These are phyloP conservation scores for Orbilia javanica DNA, from an alignment of 2,329 filamentous ascomycete genomes.

Conservation along the genomic window DNA sequence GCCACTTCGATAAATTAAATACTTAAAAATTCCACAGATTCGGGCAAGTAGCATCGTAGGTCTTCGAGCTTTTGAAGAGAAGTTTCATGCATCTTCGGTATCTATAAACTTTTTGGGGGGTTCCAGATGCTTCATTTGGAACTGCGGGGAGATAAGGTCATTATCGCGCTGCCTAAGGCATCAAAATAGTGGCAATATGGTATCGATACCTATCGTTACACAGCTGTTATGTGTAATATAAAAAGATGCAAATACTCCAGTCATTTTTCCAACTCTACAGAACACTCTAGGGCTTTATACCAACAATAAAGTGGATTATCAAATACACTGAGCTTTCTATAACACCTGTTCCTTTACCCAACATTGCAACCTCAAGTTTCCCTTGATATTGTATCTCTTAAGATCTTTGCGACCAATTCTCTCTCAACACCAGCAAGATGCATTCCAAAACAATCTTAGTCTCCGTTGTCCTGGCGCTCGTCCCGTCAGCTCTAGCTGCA, in stretches of 20 bases:
- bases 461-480: slow-evolving; percentile 23
- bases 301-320: background rate
- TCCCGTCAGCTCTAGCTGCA: slow-evolving; percentile 31
- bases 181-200: background rate
- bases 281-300: background rate
- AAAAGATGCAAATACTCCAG: background rate
- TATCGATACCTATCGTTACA: background rate
- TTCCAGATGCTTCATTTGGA: background rate
- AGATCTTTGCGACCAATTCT: too few relatives aligned
- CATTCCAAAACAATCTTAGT: slow-evolving; percentile 33
- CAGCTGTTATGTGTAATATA: background rate
- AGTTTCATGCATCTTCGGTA: background rate
- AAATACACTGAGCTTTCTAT: background rate
- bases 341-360: too few relatives aligned
- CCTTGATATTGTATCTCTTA: background rate
- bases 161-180: background rate
- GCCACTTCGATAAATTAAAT: background rate
- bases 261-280: background rate
- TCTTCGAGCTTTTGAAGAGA: background rate
- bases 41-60: background rate
- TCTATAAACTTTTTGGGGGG: background rate
- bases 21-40: background rate
- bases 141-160: background rate
- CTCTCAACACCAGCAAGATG: background rate
- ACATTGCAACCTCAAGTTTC: too few relatives aligned